These are phyloP conservation scores for Calonectria pauciramosa DNA, from an alignment of 2,329 filamentous ascomycete species.

Conservation along the genomic window DNA sequence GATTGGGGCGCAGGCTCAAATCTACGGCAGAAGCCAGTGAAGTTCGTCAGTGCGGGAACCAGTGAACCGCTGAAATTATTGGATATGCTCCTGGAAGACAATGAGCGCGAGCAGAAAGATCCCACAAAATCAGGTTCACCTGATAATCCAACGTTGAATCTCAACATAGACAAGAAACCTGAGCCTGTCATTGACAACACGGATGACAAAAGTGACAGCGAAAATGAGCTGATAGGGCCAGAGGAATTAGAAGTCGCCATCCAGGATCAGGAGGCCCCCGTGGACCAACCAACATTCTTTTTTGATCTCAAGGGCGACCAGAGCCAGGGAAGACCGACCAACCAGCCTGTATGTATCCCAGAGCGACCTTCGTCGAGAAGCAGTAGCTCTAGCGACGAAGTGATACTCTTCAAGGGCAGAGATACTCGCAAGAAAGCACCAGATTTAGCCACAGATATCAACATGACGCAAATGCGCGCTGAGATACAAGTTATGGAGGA, in stretches of 20 bases:
- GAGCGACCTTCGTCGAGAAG: slow-evolving; percentile 39
- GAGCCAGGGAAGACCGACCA: background rate
- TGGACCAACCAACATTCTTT: slow-evolving; percentile 48
- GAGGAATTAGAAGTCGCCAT: slow-evolving; percentile 40
- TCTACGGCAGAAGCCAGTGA: slow-evolving; percentile 64
- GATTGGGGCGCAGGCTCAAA: slow-evolving; percentile 55
- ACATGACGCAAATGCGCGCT: slow-evolving; percentile 47
- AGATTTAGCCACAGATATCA: slow-evolving; percentile 34
- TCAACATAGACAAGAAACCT: background rate
- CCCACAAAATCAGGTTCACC: background rate
- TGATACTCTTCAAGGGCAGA: slow-evolving; percentile 77
- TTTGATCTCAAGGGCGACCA: slow-evolving; percentile 54
- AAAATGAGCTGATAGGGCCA: slow-evolving; percentile 33
- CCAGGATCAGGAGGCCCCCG: slow-evolving; percentile 15
- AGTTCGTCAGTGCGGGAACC: slow-evolving; percentile 67
- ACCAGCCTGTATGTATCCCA: slow-evolving; percentile 25
- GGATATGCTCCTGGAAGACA: slow-evolving; percentile 44
- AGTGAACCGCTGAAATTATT: slow-evolving; percentile 63
- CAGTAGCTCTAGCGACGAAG: slow-evolving; percentile 71
- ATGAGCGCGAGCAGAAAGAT: background rate
- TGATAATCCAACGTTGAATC: background rate
- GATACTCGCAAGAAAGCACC: slow-evolving; percentile 46
- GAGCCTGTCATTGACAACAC: slow-evolving; percentile 1
- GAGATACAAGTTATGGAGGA: slow-evolving; percentile 50
- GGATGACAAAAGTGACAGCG: background rate